Conservation (phyloP, 2,329 filamentous ascomycete genomes). For the Colletotrichum nymphaeae region DNA sequence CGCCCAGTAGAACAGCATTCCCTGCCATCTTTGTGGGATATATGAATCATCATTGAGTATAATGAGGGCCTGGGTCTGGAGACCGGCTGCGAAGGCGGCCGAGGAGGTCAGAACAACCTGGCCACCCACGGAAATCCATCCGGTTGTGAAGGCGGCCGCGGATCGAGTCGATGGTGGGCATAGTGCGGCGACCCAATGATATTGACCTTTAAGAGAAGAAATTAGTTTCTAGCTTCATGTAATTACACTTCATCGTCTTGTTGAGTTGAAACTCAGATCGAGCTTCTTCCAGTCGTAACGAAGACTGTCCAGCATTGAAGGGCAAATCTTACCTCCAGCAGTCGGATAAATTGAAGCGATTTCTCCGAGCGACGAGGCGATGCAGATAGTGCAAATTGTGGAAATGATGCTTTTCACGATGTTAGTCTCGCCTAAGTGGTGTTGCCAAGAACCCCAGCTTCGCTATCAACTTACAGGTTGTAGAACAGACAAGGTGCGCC, state of each 20-base stretch:
- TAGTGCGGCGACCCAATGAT: slow-evolving; percentile 57
- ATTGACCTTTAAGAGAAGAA: slow-evolving; percentile 47
- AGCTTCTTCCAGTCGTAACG: background rate
- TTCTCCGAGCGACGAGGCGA: slow-evolving; percentile 52
- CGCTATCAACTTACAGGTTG: slow-evolving; percentile 48
- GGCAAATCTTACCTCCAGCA: slow-evolving; percentile 41
- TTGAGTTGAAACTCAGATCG: background rate
- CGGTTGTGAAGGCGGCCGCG: slow-evolving; percentile 52
- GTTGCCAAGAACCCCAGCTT: background rate
- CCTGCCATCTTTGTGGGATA: slow-evolving; percentile 54
- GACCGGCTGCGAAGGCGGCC: slow-evolving; percentile 57
- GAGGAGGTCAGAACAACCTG: slow-evolving; percentile 59
- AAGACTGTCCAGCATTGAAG: background rate
- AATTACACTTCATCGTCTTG: background rate
- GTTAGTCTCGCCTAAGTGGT: background rate
- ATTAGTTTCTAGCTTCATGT: background rate
- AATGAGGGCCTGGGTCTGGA: slow-evolving; percentile 56
- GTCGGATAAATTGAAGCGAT: slow-evolving; percentile 52
- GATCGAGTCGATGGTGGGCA: slow-evolving; percentile 46
- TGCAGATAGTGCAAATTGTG: slow-evolving; percentile 51
- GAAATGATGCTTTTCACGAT: slow-evolving; percentile 50
- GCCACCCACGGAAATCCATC: slow-evolving; percentile 59
- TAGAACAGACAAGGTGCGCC: slow-evolving; percentile 59
- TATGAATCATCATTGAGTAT: slow-evolving; percentile 55
- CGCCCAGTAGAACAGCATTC: slow-evolving; percentile 60